phyloP scores from a whole-genome alignment of 106 monocot genomes.

The Iris macrosiphon region DNA sequence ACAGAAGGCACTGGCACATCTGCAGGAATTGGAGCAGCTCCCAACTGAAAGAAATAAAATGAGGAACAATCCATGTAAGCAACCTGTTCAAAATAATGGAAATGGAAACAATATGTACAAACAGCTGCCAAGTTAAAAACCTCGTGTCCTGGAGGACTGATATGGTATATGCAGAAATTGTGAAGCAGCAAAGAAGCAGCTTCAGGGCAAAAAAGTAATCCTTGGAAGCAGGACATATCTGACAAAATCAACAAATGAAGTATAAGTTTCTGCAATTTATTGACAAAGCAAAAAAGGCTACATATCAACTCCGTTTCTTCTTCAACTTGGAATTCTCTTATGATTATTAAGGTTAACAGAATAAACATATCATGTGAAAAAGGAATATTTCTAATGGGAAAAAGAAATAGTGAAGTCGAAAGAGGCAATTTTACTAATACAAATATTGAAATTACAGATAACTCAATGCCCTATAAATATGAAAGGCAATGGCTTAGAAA shows the following conservation, averaged over 20 bases:
- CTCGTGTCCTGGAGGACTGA: conserved; percentile 85
- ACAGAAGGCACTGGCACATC: conserved; percentile 59
- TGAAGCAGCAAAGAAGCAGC: conserved; percentile 71
- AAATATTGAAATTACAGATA: too few species aligned
- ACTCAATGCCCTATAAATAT: too few species aligned
- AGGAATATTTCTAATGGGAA: too few species aligned
- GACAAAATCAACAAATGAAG: conserved; percentile 11
- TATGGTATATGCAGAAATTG: conserved; percentile 88
- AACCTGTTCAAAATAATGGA: not conserved
- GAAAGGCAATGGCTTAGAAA: too few species aligned
- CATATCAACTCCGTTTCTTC: too few species aligned
- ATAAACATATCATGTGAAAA: not conserved
- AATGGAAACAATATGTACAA: too few species aligned
- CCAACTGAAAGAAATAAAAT: conserved; percentile 66
- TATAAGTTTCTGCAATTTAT: too few species aligned
- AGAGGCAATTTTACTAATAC: not conserved
- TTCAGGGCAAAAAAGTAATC: conserved; percentile 72
- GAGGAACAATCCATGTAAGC: conserved; percentile 1
- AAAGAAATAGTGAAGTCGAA: not conserved
- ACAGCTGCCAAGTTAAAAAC: conserved; percentile 25
- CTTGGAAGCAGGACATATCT: conserved; percentile 92
- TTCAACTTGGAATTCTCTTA: too few species aligned
- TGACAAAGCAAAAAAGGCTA: too few species aligned
- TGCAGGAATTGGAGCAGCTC: conserved; percentile 81
- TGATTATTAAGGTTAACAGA: too few species aligned